Evolutionary conservation across 306 rosid species (phyloP).

Genomic region (Arachis stenosperma): DNA sequence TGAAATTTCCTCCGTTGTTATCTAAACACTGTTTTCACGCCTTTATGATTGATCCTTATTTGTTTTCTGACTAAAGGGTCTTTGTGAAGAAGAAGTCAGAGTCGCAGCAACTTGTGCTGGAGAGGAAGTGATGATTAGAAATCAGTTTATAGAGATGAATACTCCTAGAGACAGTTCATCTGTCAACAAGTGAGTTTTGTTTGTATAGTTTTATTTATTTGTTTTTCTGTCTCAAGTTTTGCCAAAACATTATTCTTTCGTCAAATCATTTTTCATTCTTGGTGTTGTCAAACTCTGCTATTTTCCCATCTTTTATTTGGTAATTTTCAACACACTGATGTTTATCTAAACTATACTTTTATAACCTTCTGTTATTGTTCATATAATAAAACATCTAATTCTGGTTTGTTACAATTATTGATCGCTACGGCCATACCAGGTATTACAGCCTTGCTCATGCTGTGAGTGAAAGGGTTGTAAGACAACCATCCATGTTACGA

Average conservation of each 20-base stretch:
- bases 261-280: neutral
- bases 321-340: constrained; percentile 4
- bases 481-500: constrained; percentile 95
- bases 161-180: constrained; percentile 90
- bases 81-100: constrained; percentile 98
- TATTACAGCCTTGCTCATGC: constrained; percentile 98
- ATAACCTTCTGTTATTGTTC: constrained; percentile 24
- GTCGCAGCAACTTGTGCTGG: constrained; percentile 96
- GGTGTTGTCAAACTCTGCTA: constrained; percentile 22
- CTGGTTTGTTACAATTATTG: constrained; percentile 32
- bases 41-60: constrained; percentile 35
- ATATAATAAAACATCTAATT: constrained; percentile 30
- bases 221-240: constrained; percentile 29
- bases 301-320: neutral
- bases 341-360: constrained; percentile 23
- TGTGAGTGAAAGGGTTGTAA: constrained; percentile 79
- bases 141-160: constrained; percentile 92
- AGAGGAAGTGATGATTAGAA: constrained; percentile 94
- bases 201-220: constrained; percentile 7
- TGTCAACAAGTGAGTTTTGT: constrained; percentile 77
- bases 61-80: constrained; percentile 71
- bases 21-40: neutral
- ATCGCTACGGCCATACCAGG: constrained; percentile 49
- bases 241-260: constrained; percentile 2
- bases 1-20: too few relatives aligned